phyloP scores from a whole-genome alignment of 202 grass and related monocot species.

The Panicum virgatum region DNA sequence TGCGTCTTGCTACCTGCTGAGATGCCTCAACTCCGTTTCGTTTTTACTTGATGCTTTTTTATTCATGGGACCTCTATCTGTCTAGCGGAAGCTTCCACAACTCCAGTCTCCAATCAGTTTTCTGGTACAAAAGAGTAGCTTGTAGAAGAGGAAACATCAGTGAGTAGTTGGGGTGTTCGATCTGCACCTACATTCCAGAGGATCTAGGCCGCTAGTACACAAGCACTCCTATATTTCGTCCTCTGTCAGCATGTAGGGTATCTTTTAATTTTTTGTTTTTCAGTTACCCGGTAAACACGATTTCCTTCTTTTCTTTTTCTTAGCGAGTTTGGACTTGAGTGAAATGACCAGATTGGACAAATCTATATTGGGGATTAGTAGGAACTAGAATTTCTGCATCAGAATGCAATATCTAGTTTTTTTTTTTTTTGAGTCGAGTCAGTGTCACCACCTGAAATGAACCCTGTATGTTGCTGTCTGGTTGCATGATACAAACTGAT shows the following conservation, averaged over 20 bases:
- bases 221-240: conserved; percentile 5
- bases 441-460: not conserved
- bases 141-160: not conserved
- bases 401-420: not conserved
- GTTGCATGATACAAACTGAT: conserved; percentile 10
- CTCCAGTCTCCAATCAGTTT: not conserved
- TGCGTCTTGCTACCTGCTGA: too few species aligned
- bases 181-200: not conserved
- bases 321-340: not conserved
- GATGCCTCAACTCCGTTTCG: not conserved
- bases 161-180: not conserved
- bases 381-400: not conserved
- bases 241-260: not conserved
- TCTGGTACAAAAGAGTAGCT: not conserved
- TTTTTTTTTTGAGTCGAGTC: too few species aligned
- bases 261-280: too few species aligned
- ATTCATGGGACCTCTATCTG: not conserved
- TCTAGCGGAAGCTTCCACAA: conserved; percentile 10
- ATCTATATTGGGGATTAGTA: not conserved
- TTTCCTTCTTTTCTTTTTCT: not conserved
- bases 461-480: not conserved
- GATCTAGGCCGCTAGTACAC: not conserved
- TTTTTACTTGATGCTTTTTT: not conserved
- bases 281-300: too few species aligned
- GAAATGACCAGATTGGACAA: not conserved